phyloP scores from a whole-genome alignment of 495 filamentous ascomycete species.

The Trichoderma reesei region DNA sequence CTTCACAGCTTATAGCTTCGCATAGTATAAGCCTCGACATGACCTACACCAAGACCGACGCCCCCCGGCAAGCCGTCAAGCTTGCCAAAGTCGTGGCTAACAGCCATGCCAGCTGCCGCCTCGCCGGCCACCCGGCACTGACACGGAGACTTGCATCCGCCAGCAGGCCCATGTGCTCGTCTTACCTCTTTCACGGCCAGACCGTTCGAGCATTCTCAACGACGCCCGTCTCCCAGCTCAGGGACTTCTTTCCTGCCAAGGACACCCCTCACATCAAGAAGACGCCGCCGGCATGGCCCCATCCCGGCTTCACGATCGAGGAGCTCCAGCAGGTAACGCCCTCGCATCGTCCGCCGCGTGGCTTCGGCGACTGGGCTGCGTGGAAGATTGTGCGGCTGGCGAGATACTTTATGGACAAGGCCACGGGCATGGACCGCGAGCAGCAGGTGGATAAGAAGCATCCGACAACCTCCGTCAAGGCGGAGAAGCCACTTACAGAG shows the following conservation, averaged over 20 bases:
- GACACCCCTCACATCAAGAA: conserved; percentile 36
- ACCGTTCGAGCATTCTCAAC: conserved; percentile 30
- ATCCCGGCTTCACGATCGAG: conserved; percentile 49
- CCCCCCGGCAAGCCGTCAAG: conserved; percentile 5
- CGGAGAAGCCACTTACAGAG: conserved; percentile 37
- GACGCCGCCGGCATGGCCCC: conserved; percentile 55
- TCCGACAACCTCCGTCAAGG: conserved; percentile 33
- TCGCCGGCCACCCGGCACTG: background rate
- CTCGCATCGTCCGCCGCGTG: conserved; percentile 27
- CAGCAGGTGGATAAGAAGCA: conserved; percentile 37
- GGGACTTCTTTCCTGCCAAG: conserved; percentile 38
- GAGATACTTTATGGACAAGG: conserved; percentile 38
- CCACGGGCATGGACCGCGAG: conserved; percentile 33
- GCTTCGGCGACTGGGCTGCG: conserved; percentile 33
- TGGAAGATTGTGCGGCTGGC: conserved; percentile 33
- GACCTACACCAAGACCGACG: conserved; percentile 10
- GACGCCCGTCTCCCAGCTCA: conserved; percentile 25
- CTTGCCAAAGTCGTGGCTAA: background rate
- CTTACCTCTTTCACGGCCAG: background rate
- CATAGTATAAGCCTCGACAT: background rate
- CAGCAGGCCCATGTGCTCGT: background rate
- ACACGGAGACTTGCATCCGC: conserved; percentile 6
- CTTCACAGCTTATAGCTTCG: background rate
- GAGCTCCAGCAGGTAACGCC: conserved; percentile 36
- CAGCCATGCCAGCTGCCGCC: background rate